These are phyloP conservation scores for Trichophyton equinum DNA, from an alignment of 2,329 filamentous ascomycete species.

Conservation along the genomic window DNA sequence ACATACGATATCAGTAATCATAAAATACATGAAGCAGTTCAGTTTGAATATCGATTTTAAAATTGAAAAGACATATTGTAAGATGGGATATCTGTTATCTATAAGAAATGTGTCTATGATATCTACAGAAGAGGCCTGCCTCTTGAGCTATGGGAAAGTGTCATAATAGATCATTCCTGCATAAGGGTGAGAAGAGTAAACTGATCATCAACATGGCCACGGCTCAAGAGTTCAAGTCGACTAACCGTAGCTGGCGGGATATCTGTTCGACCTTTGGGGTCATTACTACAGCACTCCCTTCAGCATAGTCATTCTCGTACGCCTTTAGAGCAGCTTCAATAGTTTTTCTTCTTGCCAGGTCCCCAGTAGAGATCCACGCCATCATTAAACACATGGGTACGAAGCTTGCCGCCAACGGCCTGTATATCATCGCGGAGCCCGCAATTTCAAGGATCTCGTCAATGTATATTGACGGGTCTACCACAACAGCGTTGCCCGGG, in stretches of 20 bases:
- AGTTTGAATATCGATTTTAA: no score
- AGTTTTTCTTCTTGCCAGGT: conserved; percentile 12
- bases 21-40: neutral
- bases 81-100: no score
- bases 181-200: neutral
- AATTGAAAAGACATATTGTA: no score
- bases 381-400: conserved; percentile 19
- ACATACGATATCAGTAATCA: neutral
- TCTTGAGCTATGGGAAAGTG: no score
- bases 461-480: conserved; percentile 17
- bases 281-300: neutral
- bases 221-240: neutral
- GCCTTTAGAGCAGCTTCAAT: conserved; percentile 16
- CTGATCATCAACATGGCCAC: neutral
- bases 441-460: conserved; percentile 21
- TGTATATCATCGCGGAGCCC: conserved; percentile 17
- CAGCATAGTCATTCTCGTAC: conserved; percentile 19
- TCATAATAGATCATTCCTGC: no score
- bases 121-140: neutral
- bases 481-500: conserved; percentile 13
- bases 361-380: conserved; percentile 18
- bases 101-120: neutral
- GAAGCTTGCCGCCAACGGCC: conserved; percentile 24
- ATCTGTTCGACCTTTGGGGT: neutral
- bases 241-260: neutral